These are phyloP conservation scores for Berkeleyomyces rouxiae DNA, from an alignment of 2,329 filamentous ascomycete genomes.

Conservation along the genomic window DNA sequence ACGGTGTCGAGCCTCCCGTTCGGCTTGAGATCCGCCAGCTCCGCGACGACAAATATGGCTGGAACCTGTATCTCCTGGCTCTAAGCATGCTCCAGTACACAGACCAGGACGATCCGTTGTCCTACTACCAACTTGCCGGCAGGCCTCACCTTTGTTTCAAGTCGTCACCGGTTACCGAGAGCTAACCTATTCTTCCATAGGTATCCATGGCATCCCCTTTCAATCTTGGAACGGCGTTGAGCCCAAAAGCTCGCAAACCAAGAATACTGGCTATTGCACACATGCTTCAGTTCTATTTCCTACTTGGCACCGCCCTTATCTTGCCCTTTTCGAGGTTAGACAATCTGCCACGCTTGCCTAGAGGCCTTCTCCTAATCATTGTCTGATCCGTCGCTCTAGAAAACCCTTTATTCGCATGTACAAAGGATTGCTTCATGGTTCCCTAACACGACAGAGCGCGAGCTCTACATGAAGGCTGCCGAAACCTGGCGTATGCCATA, in stretches of 20 bases:
- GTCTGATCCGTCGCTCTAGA: constrained; percentile 2
- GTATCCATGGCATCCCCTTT: constrained; percentile 65
- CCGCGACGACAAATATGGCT: constrained; percentile 44
- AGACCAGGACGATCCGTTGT: constrained; percentile 44
- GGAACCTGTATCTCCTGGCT: constrained; percentile 63
- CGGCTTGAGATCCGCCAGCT: constrained; percentile 55
- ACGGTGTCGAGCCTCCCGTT: constrained; percentile 26
- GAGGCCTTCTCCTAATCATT: background rate
- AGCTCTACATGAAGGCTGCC: constrained; percentile 35
- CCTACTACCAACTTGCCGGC: constrained; percentile 69
- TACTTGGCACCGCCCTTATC: constrained; percentile 70
- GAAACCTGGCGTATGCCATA: constrained; percentile 38
- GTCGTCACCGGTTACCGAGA: background rate
- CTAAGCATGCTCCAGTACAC: constrained; percentile 55
- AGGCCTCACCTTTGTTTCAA: constrained; percentile 17
- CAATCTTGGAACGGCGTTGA: constrained; percentile 35
- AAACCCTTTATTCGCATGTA: constrained; percentile 14
- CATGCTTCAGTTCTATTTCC: constrained; percentile 63
- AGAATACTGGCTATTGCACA: constrained; percentile 52
- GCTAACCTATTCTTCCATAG: constrained; percentile 24
- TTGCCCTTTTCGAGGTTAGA: constrained; percentile 42
- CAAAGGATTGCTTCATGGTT: constrained; percentile 30
- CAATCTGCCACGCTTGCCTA: background rate
- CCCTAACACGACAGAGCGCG: constrained; percentile 28
- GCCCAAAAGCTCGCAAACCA: constrained; percentile 22